phyloP scores from a whole-genome alignment of 2,329 filamentous ascomycete genomes.

The Pseudogymnoascus sp. region DNA sequence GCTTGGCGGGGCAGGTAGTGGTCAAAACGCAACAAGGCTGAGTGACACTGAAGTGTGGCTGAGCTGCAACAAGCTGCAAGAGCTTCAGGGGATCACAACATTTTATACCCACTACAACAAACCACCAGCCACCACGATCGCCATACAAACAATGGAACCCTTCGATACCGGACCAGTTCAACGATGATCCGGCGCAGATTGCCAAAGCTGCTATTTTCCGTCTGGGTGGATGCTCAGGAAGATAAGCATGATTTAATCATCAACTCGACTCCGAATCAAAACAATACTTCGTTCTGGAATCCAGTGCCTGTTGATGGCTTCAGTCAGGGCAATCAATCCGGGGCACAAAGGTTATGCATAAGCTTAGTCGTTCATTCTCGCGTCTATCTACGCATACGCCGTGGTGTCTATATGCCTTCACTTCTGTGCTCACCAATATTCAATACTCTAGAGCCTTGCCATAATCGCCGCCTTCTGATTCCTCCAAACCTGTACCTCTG shows the following conservation, averaged over 20 bases:
- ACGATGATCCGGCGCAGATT: slow-evolving; percentile 9
- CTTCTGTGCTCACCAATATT: too few species aligned
- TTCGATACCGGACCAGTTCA: neutral
- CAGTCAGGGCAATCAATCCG: neutral
- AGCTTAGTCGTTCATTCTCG: too few species aligned
- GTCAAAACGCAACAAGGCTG: neutral
- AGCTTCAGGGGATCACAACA: neutral
- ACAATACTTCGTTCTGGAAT: slow-evolving; percentile 12
- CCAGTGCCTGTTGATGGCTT: slow-evolving; percentile 13
- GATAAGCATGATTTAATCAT: slow-evolving; percentile 13
- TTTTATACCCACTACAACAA: neutral
- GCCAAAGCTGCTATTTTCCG: slow-evolving; percentile 12
- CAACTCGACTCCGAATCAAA: slow-evolving; percentile 11
- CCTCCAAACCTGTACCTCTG: too few species aligned
- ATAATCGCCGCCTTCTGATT: too few species aligned
- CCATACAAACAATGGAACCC: neutral
- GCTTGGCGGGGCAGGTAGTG: neutral
- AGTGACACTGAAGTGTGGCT: neutral
- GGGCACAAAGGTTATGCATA: too few species aligned
- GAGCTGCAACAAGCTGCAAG: neutral
- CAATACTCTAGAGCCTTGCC: too few species aligned
- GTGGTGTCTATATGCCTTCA: too few species aligned
- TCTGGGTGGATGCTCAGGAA: slow-evolving; percentile 15
- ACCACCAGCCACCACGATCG: neutral
- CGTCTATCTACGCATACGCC: too few species aligned